Percentiles rank a stretch among this genome's conserved stretches.
These are phyloP conservation scores for Knoxdaviesia capensis DNA, from an alignment of 2,329 filamentous ascomycete species.

Conservation along the genomic window DNA sequence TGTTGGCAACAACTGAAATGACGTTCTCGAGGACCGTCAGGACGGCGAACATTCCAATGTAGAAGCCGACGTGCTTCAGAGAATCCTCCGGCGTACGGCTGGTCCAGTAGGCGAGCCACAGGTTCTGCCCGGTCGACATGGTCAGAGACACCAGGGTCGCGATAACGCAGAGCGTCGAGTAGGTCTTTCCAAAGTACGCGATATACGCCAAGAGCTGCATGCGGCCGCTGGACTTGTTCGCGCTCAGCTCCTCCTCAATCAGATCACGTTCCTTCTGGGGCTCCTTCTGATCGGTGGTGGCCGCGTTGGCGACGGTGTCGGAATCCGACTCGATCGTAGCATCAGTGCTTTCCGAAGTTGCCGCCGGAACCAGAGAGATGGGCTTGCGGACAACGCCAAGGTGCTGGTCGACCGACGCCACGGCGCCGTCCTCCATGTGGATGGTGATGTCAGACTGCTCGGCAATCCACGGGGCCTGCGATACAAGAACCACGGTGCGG, in stretches of 20 bases:
- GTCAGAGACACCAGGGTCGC: conserved; percentile 2
- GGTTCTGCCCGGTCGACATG: conserved; percentile 3
- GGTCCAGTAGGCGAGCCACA: conserved; percentile 30
- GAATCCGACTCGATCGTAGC: conserved; percentile 1
- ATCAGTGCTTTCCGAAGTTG: conserved; percentile 9
- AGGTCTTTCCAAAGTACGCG: conserved; percentile 23
- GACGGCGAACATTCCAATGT: conserved; percentile 29
- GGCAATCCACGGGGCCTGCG: conserved; percentile 32
- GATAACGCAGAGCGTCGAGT: conserved; percentile 1
- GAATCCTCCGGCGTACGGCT: conserved; percentile 10
- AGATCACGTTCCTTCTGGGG: conserved; percentile 1
- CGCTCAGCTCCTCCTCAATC: conserved; percentile 5
- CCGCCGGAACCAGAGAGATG: conserved; percentile 10
- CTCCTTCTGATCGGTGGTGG: neutral
- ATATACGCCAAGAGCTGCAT: conserved; percentile 17
- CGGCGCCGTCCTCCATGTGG: conserved; percentile 22
- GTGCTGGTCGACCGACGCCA: conserved; percentile 21
- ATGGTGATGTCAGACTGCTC: conserved; percentile 27
- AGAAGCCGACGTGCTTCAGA: conserved; percentile 25
- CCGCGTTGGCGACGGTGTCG: neutral
- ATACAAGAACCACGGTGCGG: conserved; percentile 35
- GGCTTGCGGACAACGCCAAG: conserved; percentile 21
- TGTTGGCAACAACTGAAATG: conserved; percentile 19
- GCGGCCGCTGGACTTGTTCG: conserved; percentile 4
- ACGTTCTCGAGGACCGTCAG: conserved; percentile 22